Evolutionary conservation across 768 basidiomycete genomes (phyloP).

Genomic region (Trametes cubensis): DNA sequence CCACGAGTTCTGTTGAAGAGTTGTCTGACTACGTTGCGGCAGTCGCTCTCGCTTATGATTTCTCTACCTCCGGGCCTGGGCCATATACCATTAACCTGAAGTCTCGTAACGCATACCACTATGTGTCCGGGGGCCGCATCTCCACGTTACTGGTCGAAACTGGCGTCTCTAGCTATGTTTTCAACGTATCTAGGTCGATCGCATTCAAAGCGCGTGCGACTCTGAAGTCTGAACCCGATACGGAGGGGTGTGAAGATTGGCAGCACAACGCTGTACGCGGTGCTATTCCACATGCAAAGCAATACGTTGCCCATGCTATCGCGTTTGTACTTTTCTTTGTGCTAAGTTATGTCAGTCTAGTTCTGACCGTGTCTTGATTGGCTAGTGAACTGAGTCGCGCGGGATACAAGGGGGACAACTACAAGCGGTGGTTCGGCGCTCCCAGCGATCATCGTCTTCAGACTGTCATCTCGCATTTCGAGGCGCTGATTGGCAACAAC

Average conservation of each 20-base stretch:
- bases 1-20: no score
- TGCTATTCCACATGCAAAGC: background rate
- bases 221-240: background rate
- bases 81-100: slow-evolving; percentile 41
- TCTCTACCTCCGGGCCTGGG: slow-evolving; percentile 26
- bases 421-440: slow-evolving; percentile 17
- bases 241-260: slow-evolving; percentile 4
- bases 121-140: slow-evolving; percentile 8
- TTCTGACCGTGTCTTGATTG: background rate
- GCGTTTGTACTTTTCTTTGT: background rate
- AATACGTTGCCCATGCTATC: background rate
- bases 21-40: slow-evolving; percentile 16
- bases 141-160: background rate
- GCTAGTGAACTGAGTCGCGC: background rate
- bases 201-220: background rate
- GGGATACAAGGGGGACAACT: background rate
- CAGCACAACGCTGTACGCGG: background rate
- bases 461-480: slow-evolving; percentile 11
- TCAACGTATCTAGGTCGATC: slow-evolving; percentile 4
- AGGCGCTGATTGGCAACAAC: slow-evolving; percentile 14
- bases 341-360: background rate
- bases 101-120: slow-evolving; percentile 41
- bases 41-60: slow-evolving; percentile 42
- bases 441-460: background rate
- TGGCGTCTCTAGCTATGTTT: background rate